Percentiles rank a stretch among this genome's conserved stretches.
Conservation (phyloP, 2,329 filamentous ascomycete genomes). For the Penicillium freii region DNA sequence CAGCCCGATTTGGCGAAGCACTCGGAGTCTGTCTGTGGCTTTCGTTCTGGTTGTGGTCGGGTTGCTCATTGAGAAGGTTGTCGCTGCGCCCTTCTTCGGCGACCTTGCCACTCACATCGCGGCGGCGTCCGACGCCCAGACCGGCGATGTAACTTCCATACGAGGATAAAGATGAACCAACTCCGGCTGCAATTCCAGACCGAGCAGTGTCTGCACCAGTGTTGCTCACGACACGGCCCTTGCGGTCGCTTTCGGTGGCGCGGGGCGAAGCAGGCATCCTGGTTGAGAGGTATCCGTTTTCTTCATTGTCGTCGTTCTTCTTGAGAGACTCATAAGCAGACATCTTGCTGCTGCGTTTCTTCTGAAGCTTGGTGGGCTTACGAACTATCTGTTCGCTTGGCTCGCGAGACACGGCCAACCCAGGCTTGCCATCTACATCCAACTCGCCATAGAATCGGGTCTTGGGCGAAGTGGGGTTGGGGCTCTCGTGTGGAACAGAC, state of each 20-base stretch:
- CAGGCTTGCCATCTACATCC: conserved; percentile 26
- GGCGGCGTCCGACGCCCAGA: conserved; percentile 45
- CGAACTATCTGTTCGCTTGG: conserved; percentile 22
- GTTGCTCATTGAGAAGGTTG: conserved; percentile 15
- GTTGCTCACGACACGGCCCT: conserved; percentile 46
- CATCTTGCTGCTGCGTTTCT: conserved; percentile 35
- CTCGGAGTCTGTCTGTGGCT: conserved; percentile 14
- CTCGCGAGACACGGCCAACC: conserved; percentile 23
- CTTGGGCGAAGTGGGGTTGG: conserved; percentile 34
- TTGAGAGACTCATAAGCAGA: conserved; percentile 37
- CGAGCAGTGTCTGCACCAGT: conserved; percentile 39
- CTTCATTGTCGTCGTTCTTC: conserved; percentile 28
- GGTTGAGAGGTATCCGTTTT: conserved; percentile 15
- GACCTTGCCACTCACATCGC: conserved; percentile 49
- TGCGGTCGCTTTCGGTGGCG: conserved; percentile 36
- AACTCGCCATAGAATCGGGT: conserved; percentile 43
- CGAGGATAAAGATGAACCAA: conserved; percentile 34
- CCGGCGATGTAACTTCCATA: conserved; percentile 46
- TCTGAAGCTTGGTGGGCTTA: conserved; percentile 33
- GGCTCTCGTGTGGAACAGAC: conserved; percentile 20
- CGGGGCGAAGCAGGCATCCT: conserved; percentile 9
- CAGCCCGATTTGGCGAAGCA: conserved; percentile 34
- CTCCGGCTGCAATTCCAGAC: conserved; percentile 22
- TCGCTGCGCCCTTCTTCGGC: conserved; percentile 47
- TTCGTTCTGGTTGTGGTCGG: conserved; percentile 11